Base-by-base conservation (phyloP, 352 stramenopile species). In the Labyrinthula sp. region DNA sequence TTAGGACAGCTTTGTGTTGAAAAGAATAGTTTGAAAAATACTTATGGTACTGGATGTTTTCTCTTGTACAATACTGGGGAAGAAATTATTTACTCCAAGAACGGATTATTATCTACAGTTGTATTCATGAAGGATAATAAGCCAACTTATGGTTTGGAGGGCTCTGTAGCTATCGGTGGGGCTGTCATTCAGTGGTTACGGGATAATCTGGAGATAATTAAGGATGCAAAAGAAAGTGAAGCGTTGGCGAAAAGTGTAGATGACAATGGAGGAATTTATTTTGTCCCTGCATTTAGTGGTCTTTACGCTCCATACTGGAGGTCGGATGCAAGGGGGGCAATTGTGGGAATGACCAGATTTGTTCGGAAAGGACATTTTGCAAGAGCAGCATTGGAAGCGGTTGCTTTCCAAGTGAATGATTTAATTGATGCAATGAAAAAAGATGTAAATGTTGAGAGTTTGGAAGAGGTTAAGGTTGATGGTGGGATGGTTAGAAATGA, bases 61-160 rank as follows among this genome's bases (percentile, higher is more conserved):
- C 77, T 97, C 46, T 83, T 99, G 69, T 94, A 95, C 79, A 97
- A 97, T 69, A 97, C 88, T 9, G 88, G 87, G 31, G 73, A 67
- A 12, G 72, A 65, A 31, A 64, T 68, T n/a, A 79, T 77, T 26
- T 66, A 70, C 4, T 85, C 66, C 3, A 82, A 63, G 10, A 78
- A 94, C 62, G 87, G 87, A 2, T 62, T 99, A 30, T 65, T 99
- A 2, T 96, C 86, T 1, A 99, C 88, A 7, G 67, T 87, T n/a
- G 76, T 59, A 0, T 92, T 85, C 60, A 41, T 92, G 25, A 68
- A 72, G 31, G 45, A 77, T 29, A 58, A 76, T 54, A 38, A 31
- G 9, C 64, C 77, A 15, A 65, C 70, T 14, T 99, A 97, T 62
- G 88, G 85, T 15, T 64, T 99, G 8, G 88, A 99, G 64, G 89